phyloP scores from a whole-genome alignment of 805 yeast genomes.

The Candida ulmi region DNA sequence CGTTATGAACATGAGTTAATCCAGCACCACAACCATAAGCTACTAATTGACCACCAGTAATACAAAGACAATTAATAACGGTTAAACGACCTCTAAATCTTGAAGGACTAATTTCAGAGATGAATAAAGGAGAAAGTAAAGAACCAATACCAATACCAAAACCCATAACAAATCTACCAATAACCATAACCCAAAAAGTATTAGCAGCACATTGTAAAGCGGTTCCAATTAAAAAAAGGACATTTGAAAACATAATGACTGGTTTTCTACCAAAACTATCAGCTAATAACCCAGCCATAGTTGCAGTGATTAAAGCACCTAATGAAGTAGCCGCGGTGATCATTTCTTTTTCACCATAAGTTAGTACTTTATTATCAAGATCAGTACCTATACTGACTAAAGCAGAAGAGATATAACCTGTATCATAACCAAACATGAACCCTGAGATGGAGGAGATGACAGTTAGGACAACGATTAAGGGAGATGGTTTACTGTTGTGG shows the following conservation, averaged over 20 bases:
- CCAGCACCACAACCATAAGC: constrained; percentile 96
- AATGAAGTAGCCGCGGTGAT: constrained; percentile 93
- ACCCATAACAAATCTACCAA: constrained; percentile 89
- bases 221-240: constrained; percentile 81
- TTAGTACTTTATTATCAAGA: constrained; percentile 49
- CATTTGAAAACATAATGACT: constrained; percentile 75
- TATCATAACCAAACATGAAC: constrained; percentile 95
- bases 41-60: constrained; percentile 91
- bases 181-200: constrained; percentile 85
- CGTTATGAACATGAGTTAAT: constrained; percentile 61
- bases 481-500: constrained; percentile 49
- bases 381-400: constrained; percentile 80
- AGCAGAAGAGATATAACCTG: constrained; percentile 94
- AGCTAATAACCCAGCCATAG: constrained; percentile 76
- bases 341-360: constrained; percentile 79
- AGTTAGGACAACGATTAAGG: constrained; percentile 62
- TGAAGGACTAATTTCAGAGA: constrained; percentile 88
- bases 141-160: constrained; percentile 97
- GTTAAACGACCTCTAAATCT: constrained; percentile 88
- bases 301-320: constrained; percentile 82
- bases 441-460: constrained; percentile 86
- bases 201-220: constrained; percentile 76
- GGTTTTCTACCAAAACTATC: constrained; percentile 83
- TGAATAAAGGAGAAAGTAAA: constrained; percentile 87
- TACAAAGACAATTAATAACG: constrained; percentile 79